Evolutionary conservation across 495 filamentous ascomycete genomes (phyloP), one percentile per base, ranked within the genome.

Genomic region (Amniculicola lignicola): DNA sequence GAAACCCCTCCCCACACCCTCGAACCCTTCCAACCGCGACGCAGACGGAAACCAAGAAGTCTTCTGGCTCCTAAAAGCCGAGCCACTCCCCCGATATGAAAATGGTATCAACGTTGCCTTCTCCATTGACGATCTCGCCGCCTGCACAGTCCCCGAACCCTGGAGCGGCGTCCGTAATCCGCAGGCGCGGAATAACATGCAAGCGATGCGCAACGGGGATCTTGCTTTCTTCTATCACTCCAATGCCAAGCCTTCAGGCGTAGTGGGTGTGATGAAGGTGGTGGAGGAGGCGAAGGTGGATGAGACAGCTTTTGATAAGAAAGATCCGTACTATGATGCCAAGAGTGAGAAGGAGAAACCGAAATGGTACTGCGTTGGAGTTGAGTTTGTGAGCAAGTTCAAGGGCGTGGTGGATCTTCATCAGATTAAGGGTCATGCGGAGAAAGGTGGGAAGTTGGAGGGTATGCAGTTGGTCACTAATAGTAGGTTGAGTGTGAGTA

Each of bases 191-290:
- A 96, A 96, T 66, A 88, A 95, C 67, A 82, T 98, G 67, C 82
- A 85, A 1, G 77, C 83, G 4, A 98, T 97, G 93, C 89, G 87
- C 69, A 81, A 84, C 59, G 92, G 93, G 35, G 93, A 98, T 58
- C 74, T 87, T 37, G 91, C 90, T 29, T 96, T 98, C 73, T 96
- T 98, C 75, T 98, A 98, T 68, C 92, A 96, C 73, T 92, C 87
- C n/a, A 94, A 90, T 66, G 90, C 87, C 74, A 95, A 93, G 70
- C 78, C 83, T 25, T 91, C 93, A 0, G 92, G 89, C 2, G 87
- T 98, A 44, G 90, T 84, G 3, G 93, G 93, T n/a, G 81, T 86
- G 6, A 94, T 96, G 88, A 87, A 95, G 69, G 86, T 98, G 65
- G 89, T 94, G 2, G 71, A 81, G 56, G 89, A 94, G 70, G 83